These are phyloP conservation scores for Boletus huronensis DNA, from an alignment of 768 basidiomycete genomes.

Conservation along the genomic window DNA sequence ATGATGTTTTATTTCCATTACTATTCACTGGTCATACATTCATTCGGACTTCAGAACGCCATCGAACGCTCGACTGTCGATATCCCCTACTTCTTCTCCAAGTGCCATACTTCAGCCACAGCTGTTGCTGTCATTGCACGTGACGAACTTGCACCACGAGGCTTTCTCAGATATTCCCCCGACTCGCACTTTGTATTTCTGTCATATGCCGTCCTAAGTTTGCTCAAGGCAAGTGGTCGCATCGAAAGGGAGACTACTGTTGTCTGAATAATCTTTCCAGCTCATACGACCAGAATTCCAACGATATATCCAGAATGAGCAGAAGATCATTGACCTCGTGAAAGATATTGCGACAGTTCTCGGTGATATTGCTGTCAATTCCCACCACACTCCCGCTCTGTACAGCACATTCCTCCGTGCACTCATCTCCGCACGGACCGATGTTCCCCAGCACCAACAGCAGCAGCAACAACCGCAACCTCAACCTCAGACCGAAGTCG, in stretches of 20 bases:
- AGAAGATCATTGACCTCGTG: slow-evolving; percentile 64
- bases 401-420: slow-evolving; percentile 83
- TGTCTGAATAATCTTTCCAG: slow-evolving; percentile 38
- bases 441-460: slow-evolving; percentile 25
- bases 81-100: slow-evolving; percentile 80
- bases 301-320: slow-evolving; percentile 69
- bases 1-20: slow-evolving; percentile 82
- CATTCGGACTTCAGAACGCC: slow-evolving; percentile 96
- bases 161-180: slow-evolving; percentile 77
- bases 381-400: slow-evolving; percentile 84
- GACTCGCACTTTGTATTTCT: slow-evolving; percentile 90
- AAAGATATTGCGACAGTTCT: slow-evolving; percentile 80
- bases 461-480: slow-evolving; percentile 18
- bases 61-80: slow-evolving; percentile 71
- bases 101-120: slow-evolving; percentile 70
- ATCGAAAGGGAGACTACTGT: background rate
- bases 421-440: slow-evolving; percentile 55
- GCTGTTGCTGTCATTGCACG: slow-evolving; percentile 68
- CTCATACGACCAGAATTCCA: slow-evolving; percentile 83
- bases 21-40: slow-evolving; percentile 84
- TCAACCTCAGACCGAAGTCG: slow-evolving; percentile 19
- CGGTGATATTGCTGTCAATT: slow-evolving; percentile 71
- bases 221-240: slow-evolving; percentile 71
- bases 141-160: slow-evolving; percentile 74
- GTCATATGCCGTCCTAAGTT: slow-evolving; percentile 88